Evolutionary conservation across 164 flowering plant genomes (phyloP), one percentile per base, ranked within the genome.

Genomic region (Magnolia sinica): DNA sequence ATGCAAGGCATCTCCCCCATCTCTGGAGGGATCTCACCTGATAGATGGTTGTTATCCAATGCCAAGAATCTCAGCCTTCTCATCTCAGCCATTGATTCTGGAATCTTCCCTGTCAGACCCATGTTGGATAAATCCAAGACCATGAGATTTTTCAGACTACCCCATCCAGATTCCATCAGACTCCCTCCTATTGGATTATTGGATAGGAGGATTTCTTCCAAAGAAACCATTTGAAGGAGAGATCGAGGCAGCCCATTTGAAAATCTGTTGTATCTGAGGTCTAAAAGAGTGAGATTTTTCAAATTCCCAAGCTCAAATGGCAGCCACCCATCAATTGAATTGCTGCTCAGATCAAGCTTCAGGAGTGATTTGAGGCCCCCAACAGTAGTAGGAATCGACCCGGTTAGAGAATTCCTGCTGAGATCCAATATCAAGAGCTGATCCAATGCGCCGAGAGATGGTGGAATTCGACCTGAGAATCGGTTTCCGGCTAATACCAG

Each of bases 291-390:
- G 74, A 95, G 77, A 77, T 86, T 88, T 86, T 83, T 91, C 63
- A 95, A 49, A 22, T 79, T 74, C 3, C 84, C 88, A 58, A 91
- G 72, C 59, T 86, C 91, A n/a, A 1, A 27, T 23, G 92, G 90
- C 23, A 95, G 77, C 70, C 67, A 75, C 18, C 97, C 97, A n/a
- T 79, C 79, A 64, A 95, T 72, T 8, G 65, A 66, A 75, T 95
- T 95, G 85, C 87, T 77, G 84, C 98, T 92, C 73, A 95, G 76
- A 77, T 95, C 98, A 81, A 95, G 90, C 88, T 95, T 95, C 63
- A 95, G 77, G 1, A 95, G 85, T 66, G 97, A 90, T 64, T 70
- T 74, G 84, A 94, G 73, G 37, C 84, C 87, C 59, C 94, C 93
- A 76, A 95, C 11, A 67, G 85, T 77, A 23, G 20, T n/a, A 8